Conservation (phyloP, 129 eudicot genomes). For the Flaveria sonorensis region DNA sequence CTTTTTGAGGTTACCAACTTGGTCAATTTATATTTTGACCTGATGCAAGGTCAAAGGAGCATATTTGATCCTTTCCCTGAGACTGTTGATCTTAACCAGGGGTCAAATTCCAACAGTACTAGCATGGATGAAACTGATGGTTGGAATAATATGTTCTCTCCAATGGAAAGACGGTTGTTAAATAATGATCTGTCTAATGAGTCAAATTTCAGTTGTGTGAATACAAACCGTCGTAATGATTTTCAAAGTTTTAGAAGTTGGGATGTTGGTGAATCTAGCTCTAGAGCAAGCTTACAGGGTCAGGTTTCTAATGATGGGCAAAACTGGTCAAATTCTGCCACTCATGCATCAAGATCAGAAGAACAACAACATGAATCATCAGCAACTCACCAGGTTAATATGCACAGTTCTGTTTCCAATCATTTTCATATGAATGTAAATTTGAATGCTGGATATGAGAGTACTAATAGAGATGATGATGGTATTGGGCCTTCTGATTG, state of each 20-base stretch:
- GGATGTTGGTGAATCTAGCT: slow-evolving; percentile 82
- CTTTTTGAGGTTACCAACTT: slow-evolving; percentile 5
- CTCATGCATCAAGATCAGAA: slow-evolving; percentile 36
- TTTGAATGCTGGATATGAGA: slow-evolving; percentile 41
- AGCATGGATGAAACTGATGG: slow-evolving; percentile 50
- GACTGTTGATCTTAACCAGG: slow-evolving; percentile 63
- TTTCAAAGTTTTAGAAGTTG: slow-evolving; percentile 49
- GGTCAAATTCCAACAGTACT: slow-evolving; percentile 46
- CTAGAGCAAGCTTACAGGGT: slow-evolving; percentile 49
- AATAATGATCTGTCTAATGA: slow-evolving; percentile 49
- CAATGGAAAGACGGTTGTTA: slow-evolving; percentile 59
- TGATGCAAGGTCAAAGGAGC: slow-evolving; percentile 19
- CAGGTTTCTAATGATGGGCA: slow-evolving; percentile 38
- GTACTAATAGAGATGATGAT: slow-evolving; percentile 31
- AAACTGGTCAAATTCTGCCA: slow-evolving; percentile 33
- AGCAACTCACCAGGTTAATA: slow-evolving; percentile 25
- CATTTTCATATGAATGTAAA: slow-evolving; percentile 35
- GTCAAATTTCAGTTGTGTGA: slow-evolving; percentile 29
- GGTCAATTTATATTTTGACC: slow-evolving; percentile 23
- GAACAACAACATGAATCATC: slow-evolving; percentile 42
- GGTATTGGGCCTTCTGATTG: slow-evolving; percentile 41
- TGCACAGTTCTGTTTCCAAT: slow-evolving; percentile 35
- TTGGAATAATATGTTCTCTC: slow-evolving; percentile 50
- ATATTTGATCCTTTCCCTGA: slow-evolving; percentile 42
- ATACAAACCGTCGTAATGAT: slow-evolving; percentile 35